Evolutionary conservation across 208 protist species (phyloP).

Genomic region (Acanthamoeba polyphaga): DNA sequence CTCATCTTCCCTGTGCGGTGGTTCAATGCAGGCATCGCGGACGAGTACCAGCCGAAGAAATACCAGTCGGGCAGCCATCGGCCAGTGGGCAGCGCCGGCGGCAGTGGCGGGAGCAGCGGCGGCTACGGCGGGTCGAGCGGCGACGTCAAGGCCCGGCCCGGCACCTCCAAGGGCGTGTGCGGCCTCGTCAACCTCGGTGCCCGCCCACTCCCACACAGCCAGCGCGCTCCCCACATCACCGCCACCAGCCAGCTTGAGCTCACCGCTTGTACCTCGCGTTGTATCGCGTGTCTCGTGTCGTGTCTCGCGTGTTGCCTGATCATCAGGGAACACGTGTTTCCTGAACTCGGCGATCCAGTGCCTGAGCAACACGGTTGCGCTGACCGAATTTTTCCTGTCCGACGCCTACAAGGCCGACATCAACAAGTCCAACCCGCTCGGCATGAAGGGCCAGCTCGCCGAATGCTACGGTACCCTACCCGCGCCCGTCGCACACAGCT

Average conservation of each 20-base stretch:
- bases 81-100: not conserved
- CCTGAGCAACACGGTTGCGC: constrained; percentile 87
- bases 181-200: constrained; percentile 70
- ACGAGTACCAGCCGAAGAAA: not conserved
- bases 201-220: not conserved
- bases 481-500: no score
- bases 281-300: not conserved
- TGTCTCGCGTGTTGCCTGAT: not conserved
- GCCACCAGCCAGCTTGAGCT: not conserved
- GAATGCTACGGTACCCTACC: constrained; percentile 17
- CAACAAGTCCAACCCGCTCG: constrained; percentile 85
- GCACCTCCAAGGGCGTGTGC: constrained; percentile 4
- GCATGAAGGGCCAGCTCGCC: constrained; percentile 83
- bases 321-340: constrained; percentile 96
- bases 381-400: constrained; percentile 94
- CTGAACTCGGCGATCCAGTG: constrained; percentile 97
- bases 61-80: not conserved
- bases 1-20: not conserved
- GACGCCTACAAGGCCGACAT: constrained; percentile 89
- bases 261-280: not conserved
- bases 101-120: not conserved
- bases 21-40: not conserved
- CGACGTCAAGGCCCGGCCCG: not conserved
- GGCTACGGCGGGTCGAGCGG: not conserved
- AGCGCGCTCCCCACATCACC: not conserved